Percentiles rank a stretch among this genome's conserved stretches.
phyloP scores from a whole-genome alignment of 805 yeast genomes.

The Candida sonorensis region DNA sequence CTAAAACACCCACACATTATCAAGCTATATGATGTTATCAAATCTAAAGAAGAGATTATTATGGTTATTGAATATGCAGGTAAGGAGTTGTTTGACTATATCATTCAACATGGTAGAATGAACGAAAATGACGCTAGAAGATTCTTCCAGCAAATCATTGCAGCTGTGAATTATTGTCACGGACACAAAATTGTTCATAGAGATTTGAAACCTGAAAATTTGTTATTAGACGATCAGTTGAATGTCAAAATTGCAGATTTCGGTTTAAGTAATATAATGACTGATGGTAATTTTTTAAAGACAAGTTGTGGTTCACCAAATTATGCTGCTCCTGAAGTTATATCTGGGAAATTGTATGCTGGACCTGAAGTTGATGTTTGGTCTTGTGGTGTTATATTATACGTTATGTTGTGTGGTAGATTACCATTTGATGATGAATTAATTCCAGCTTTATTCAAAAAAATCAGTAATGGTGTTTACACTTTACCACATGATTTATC shows the following conservation, averaged over 20 bases:
- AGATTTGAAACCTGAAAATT: slow-evolving; percentile 93
- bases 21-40: slow-evolving; percentile 90
- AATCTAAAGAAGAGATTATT: slow-evolving; percentile 89
- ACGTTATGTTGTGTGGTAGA: slow-evolving; percentile 94
- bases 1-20: slow-evolving; percentile 95
- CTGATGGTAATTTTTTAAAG: slow-evolving; percentile 92
- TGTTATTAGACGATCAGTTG: slow-evolving; percentile 79
- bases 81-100: slow-evolving; percentile 92
- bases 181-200: slow-evolving; percentile 94
- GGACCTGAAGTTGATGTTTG: slow-evolving; percentile 98
- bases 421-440: slow-evolving; percentile 95
- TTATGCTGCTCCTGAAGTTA: slow-evolving; percentile 97
- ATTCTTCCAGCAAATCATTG: slow-evolving; percentile 92
- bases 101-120: slow-evolving; percentile 91
- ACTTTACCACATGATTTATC: slow-evolving; percentile 83
- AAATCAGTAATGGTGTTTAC: slow-evolving; percentile 88
- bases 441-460: slow-evolving; percentile 89
- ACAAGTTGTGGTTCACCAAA: slow-evolving; percentile 96
- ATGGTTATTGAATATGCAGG: slow-evolving; percentile 98
- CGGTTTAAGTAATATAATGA: slow-evolving; percentile 92
- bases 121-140: slow-evolving; percentile 86
- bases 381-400: slow-evolving; percentile 93
- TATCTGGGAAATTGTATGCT: slow-evolving; percentile 88
- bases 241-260: slow-evolving; percentile 96
- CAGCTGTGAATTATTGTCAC: slow-evolving; percentile 96